phyloP scores from a whole-genome alignment of 1,139 yeast genomes.

The Geotrichum phurueaensis region DNA sequence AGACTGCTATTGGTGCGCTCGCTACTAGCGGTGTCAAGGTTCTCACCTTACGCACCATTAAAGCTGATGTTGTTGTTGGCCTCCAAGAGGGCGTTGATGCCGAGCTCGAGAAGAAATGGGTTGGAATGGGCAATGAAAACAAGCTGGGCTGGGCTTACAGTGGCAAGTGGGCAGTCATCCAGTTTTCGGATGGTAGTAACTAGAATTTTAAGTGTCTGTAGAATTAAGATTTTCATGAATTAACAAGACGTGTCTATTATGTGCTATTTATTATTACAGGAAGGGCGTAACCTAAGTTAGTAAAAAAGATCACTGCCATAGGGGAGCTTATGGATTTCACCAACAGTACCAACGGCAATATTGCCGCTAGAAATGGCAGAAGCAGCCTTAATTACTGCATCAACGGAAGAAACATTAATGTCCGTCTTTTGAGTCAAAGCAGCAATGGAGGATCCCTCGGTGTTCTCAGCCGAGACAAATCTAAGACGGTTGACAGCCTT shows the following conservation, averaged over 20 bases:
- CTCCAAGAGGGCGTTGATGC: slow-evolving; percentile 65
- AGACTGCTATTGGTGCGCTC: slow-evolving; percentile 61
- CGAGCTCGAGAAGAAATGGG: slow-evolving; percentile 55
- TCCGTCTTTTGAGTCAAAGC: slow-evolving; percentile 22
- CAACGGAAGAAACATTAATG: slow-evolving; percentile 35
- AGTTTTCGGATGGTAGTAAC: slow-evolving; percentile 35
- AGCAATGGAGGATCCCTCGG: slow-evolving; percentile 30
- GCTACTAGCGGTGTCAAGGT: slow-evolving; percentile 54
- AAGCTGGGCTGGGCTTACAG: slow-evolving; percentile 80
- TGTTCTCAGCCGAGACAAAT: slow-evolving; percentile 36
- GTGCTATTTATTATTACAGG: not conserved
- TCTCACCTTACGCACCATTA: slow-evolving; percentile 81
- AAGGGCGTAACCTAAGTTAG: not conserved
- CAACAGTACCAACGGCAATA: slow-evolving; percentile 85
- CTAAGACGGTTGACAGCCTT: slow-evolving; percentile 44
- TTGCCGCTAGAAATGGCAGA: slow-evolving; percentile 51
- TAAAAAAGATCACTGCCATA: slow-evolving; percentile 69
- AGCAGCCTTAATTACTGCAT: slow-evolving; percentile 46
- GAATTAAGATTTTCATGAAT: not conserved
- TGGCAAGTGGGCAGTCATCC: slow-evolving; percentile 91
- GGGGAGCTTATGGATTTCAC: slow-evolving; percentile 84
- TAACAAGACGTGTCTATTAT: not conserved
- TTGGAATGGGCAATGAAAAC: slow-evolving; percentile 47
- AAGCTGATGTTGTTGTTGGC: slow-evolving; percentile 95
- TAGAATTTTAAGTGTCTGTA: not conserved